These are phyloP conservation scores for Terfezia boudieri DNA, from an alignment of 495 filamentous ascomycete genomes.

Conservation along the genomic window DNA sequence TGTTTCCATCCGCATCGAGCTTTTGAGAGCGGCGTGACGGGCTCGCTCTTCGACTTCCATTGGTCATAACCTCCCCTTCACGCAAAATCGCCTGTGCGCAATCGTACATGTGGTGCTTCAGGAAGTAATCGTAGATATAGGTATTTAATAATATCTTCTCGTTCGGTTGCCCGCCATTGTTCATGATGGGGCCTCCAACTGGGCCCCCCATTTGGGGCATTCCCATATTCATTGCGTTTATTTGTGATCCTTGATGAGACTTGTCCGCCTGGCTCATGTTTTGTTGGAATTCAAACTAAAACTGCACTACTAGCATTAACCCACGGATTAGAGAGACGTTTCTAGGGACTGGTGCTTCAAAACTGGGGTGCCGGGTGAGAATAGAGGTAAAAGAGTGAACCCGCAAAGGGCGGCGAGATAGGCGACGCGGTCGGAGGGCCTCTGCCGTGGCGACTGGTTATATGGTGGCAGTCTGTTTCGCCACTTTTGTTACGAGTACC, in stretches of 20 bases:
- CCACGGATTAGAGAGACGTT: neutral
- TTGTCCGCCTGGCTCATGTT: constrained; percentile 1
- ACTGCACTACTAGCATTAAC: neutral
- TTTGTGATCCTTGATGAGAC: neutral
- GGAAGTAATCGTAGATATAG: constrained; percentile 93
- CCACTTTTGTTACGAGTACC: too few species aligned
- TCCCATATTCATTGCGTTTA: neutral
- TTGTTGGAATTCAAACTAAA: neutral
- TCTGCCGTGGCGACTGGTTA: too few species aligned
- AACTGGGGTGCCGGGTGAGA: too few species aligned
- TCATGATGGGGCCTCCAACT: neutral
- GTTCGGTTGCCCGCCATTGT: neutral
- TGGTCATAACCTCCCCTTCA: constrained; percentile 11
- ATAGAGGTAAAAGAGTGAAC: too few species aligned
- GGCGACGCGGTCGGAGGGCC: too few species aligned
- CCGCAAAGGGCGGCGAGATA: too few species aligned
- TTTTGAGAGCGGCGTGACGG: constrained; percentile 19
- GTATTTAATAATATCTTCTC: constrained; percentile 43
- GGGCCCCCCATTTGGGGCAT: neutral
- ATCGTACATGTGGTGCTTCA: constrained; percentile 59
- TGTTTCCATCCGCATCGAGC: constrained; percentile 36
- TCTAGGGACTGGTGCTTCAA: too few species aligned
- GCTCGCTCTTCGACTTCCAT: constrained; percentile 10
- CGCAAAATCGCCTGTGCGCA: constrained; percentile 47
- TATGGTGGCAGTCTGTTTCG: too few species aligned